Conservation (phyloP, 2,329 filamentous ascomycete genomes). For the Ceratocystis eucalypticola region DNA sequence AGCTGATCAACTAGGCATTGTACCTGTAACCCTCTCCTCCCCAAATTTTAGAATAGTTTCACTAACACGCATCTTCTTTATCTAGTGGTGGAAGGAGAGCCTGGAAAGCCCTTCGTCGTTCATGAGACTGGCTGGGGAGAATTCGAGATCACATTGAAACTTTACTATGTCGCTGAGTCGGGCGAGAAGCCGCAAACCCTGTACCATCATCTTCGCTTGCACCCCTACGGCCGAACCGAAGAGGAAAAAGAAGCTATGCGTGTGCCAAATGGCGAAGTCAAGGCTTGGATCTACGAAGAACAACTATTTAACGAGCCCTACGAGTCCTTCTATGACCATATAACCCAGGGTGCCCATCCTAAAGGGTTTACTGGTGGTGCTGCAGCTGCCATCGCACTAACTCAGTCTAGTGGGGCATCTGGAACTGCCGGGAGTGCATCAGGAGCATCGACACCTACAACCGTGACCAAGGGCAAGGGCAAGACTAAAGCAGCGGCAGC, state of each 20-base stretch:
- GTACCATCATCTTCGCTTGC: constrained; percentile 81
- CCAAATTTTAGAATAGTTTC: not conserved
- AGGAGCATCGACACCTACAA: not conserved
- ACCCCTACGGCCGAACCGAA: constrained; percentile 77
- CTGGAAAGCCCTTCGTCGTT: constrained; percentile 61
- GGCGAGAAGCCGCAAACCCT: constrained; percentile 92
- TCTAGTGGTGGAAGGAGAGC: constrained; percentile 55
- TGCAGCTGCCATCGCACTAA: constrained; percentile 7
- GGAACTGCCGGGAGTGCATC: constrained; percentile 20
- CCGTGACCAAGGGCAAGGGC: constrained; percentile 40
- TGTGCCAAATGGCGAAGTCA: constrained; percentile 48
- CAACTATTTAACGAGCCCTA: constrained; percentile 96
- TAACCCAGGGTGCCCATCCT: constrained; percentile 58
- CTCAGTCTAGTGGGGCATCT: constrained; percentile 11
- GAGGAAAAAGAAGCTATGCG: constrained; percentile 51
- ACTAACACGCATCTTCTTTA: not conserved
- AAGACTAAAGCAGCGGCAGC: constrained; percentile 24
- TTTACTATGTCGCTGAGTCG: constrained; percentile 80
- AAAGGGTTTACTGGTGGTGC: constrained; percentile 29
- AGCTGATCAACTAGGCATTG: no score
- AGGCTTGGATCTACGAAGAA: constrained; percentile 78
- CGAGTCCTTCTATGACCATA: constrained; percentile 74
- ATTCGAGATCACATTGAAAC: constrained; percentile 89
- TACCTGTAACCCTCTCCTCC: no score
- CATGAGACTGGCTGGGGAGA: constrained; percentile 95